Percentiles rank a stretch among this genome's conserved stretches.
Evolutionary conservation across 2,329 filamentous ascomycete species (phyloP).

Genomic region (Orbilia oligospora): DNA sequence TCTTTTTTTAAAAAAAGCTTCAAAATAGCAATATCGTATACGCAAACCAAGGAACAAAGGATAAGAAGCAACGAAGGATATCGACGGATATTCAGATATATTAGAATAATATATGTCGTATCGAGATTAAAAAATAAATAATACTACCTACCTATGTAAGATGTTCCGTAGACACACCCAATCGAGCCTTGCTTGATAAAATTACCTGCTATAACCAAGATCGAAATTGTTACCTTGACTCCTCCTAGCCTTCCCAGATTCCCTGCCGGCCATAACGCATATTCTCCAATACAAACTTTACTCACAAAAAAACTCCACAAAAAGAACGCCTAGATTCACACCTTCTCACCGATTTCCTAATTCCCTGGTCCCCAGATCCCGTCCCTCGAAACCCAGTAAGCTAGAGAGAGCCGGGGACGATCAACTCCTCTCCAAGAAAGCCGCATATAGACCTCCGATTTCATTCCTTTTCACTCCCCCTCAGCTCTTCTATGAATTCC

Average conservation of each 20-base stretch:
- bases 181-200: constrained; percentile 4
- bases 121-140: constrained; percentile 1
- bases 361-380: too few relatives aligned
- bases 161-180: constrained; percentile 3
- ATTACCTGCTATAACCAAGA: constrained; percentile 11
- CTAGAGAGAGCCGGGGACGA: neutral
- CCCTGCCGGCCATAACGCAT: neutral
- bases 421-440: constrained; percentile 11
- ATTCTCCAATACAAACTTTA: neutral
- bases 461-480: constrained; percentile 7
- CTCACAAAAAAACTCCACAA: neutral
- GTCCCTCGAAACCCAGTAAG: neutral
- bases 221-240: constrained; percentile 23
- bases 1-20: too few relatives aligned
- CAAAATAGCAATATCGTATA: too few relatives aligned
- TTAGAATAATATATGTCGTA: constrained; percentile 1
- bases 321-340: constrained; percentile 11
- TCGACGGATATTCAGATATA: neutral
- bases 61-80: neutral
- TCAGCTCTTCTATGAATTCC: constrained; percentile 75
- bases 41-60: neutral
- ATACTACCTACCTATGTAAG: constrained; percentile 40
- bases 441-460: neutral
- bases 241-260: neutral
- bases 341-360: neutral